Evolutionary conservation across 78 protist genomes (phyloP), one percentile per base, ranked within the genome.

Genomic region (Dictyostelium purpureum): DNA sequence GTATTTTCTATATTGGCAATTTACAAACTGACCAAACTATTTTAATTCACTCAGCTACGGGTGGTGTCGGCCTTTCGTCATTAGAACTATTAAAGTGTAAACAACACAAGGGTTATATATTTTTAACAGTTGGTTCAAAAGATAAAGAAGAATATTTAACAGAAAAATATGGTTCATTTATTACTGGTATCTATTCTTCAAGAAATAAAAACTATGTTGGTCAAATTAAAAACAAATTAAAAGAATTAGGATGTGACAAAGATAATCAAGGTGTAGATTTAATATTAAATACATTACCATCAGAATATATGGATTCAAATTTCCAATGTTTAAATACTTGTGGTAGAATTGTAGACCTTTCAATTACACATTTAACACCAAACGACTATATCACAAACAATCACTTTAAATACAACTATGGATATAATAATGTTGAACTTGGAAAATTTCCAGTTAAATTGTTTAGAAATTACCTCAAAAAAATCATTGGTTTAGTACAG

Each of bases 1-100:
- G 66, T 18, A 47, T 89, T 7, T 67, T 56, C 47, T 59, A 42
- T 21, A 28, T 74, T 31, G 78, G 88, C 65, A 11, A 54, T 16
- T 54, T 54, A 21, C 3, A 26, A 4, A 49, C 83, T 21, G 33
- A 65, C 43, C 73, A 67, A 26, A 47, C 37, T 49, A 69, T 96
- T 12, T 94, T 96, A 12, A 66, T 96, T 24, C 93, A 81, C 24
- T 94, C 94, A 0, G 94, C 95, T 28, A 96, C n/a, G n/a, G n/a
- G n/a, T n/a, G n/a, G n/a, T n/a, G 94, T 93, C 21, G 96, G 96
- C 59, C 0, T 96, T 26, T 79, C 96, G 6, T 94, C 96, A 7
- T 71, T 96, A 61, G 78, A 96, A 45, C 71, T 96, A 37, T 92
- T 87, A 33, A 94, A 90, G 54, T 80, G 61, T 49, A 80, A 80